Evolutionary conservation across 345 rosid genomes (phyloP).

Genomic region (Xanthoceras sorbifolium): DNA sequence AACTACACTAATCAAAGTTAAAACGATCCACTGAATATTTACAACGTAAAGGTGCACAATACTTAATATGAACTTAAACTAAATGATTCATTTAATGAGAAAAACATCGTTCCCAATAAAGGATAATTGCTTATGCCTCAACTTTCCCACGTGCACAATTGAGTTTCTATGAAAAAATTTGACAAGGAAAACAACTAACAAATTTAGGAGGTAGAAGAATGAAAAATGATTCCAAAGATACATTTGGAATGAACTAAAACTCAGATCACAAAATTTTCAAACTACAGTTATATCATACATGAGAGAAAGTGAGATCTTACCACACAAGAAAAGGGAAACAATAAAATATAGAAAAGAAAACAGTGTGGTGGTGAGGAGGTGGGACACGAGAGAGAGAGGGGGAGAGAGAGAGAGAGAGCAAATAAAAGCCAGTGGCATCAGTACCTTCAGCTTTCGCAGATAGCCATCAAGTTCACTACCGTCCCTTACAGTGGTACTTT

Average conservation of each 20-base stretch:
- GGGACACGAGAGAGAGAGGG: neutral
- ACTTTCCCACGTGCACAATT: neutral
- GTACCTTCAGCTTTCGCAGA: slow-evolving; percentile 75
- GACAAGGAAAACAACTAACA: neutral
- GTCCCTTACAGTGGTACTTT: slow-evolving; percentile 48
- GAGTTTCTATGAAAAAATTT: neutral
- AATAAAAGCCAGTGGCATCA: neutral
- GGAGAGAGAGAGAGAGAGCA: neutral
- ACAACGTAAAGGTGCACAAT: neutral
- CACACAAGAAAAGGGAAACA: neutral
- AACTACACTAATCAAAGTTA: too few species aligned
- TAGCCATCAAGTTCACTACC: slow-evolving; percentile 67
- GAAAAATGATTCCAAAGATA: neutral
- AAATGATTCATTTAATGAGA: neutral
- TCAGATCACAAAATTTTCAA: neutral
- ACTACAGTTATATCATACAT: neutral
- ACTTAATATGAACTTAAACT: neutral
- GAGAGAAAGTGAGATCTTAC: neutral
- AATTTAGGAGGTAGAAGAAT: neutral
- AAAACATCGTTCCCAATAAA: neutral
- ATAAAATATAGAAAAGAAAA: neutral
- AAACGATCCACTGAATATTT: neutral
- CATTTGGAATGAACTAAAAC: neutral
- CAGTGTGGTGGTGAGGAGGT: neutral
- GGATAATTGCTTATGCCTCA: neutral